phyloP scores from a whole-genome alignment of 2,329 filamentous ascomycete genomes.

The Diaporthe caulivora region DNA sequence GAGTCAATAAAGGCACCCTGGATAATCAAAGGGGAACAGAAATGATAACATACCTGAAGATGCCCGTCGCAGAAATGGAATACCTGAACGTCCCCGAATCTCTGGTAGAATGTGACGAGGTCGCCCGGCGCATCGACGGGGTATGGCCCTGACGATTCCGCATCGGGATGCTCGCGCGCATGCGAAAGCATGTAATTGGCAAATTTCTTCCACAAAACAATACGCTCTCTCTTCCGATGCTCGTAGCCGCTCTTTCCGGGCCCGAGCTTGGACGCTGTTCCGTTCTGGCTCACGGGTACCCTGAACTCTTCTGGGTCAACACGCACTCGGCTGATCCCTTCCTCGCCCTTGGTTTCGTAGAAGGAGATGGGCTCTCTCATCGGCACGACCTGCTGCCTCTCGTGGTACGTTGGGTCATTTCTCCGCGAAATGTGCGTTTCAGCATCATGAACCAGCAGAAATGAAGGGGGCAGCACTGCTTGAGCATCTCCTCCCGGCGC shows the following conservation, averaged over 20 bases:
- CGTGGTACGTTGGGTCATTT: slow-evolving; percentile 65
- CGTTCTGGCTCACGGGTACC: slow-evolving; percentile 66
- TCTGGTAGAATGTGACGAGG: slow-evolving; percentile 84
- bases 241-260: slow-evolving; percentile 74
- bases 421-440: slow-evolving; percentile 77
- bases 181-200: slow-evolving; percentile 76
- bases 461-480: slow-evolving; percentile 74
- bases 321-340: slow-evolving; percentile 72
- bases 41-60: slow-evolving; percentile 68
- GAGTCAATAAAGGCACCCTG: neutral
- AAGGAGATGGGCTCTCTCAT: slow-evolving; percentile 77
- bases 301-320: slow-evolving; percentile 74
- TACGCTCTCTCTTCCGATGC: slow-evolving; percentile 74
- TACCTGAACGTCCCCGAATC: slow-evolving; percentile 83
- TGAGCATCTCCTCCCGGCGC: slow-evolving; percentile 62
- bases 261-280: slow-evolving; percentile 71
- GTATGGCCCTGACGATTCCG: slow-evolving; percentile 43
- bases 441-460: slow-evolving; percentile 78
- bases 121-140: slow-evolving; percentile 62
- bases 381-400: slow-evolving; percentile 73
- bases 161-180: slow-evolving; percentile 37
- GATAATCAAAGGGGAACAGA: slow-evolving; percentile 21
- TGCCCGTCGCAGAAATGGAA: slow-evolving; percentile 87
- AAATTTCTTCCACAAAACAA: slow-evolving; percentile 80
- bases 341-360: slow-evolving; percentile 77